A percentile compares a stretch with the other conserved stretches of the same genome.
phyloP scores from a whole-genome alignment of 106 monocot genomes.

The Dactylorhiza incarnata region DNA sequence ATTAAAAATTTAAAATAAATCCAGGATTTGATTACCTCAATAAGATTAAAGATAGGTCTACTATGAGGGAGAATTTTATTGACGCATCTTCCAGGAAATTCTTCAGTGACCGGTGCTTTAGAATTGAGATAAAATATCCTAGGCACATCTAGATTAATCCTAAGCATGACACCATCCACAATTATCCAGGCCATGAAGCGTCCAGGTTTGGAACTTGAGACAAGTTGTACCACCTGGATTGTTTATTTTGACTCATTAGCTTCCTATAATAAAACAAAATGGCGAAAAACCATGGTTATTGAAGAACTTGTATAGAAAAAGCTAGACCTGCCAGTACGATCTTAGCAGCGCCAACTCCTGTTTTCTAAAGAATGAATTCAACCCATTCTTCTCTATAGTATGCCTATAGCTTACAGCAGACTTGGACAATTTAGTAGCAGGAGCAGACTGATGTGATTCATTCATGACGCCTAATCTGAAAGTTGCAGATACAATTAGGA shows the following conservation, averaged over 20 bases:
- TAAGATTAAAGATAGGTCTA: constrained; percentile 72
- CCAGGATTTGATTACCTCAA: constrained; percentile 49
- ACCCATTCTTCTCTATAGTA: constrained; percentile 23
- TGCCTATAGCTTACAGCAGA: constrained; percentile 15
- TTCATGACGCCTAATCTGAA: constrained; percentile 39
- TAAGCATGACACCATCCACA: constrained; percentile 76
- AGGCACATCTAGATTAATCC: constrained; percentile 62
- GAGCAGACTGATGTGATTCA: constrained; percentile 17
- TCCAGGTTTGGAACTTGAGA: constrained; percentile 57
- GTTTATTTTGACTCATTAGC: constrained; percentile 1
- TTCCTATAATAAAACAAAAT: background rate
- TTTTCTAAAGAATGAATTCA: constrained; percentile 64
- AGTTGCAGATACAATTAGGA: background rate
- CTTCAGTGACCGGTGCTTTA: constrained; percentile 72
- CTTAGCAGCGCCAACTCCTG: constrained; percentile 55
- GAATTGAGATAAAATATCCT: constrained; percentile 89
- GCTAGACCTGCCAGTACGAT: constrained; percentile 81
- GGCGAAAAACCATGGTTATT: background rate
- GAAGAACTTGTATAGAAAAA: background rate
- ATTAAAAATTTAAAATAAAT: background rate
- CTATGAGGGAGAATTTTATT: constrained; percentile 94
- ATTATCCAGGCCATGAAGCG: constrained; percentile 83
- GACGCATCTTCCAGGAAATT: constrained; percentile 86
- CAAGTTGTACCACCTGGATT: constrained; percentile 82
- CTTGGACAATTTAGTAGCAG: constrained; percentile 12